Conservation (phyloP, 2,329 filamentous ascomycete species). For the Ophiostoma ips region DNA sequence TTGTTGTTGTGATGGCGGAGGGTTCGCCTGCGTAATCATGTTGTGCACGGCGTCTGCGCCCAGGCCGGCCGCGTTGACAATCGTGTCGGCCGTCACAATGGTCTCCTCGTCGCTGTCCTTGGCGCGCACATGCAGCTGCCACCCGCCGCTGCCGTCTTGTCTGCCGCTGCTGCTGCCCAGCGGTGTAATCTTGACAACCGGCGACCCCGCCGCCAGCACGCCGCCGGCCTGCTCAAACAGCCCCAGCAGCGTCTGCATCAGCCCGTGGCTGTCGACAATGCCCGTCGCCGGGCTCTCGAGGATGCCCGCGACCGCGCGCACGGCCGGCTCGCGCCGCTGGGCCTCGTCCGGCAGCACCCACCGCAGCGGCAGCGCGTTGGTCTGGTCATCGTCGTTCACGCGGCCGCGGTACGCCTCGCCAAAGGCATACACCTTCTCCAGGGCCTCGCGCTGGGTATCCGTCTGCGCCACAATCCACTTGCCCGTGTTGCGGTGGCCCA, state of each 20-base stretch:
- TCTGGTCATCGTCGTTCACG: constrained; percentile 10
- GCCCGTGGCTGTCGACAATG: constrained; percentile 73
- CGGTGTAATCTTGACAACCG: constrained; percentile 47
- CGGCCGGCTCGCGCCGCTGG: constrained; percentile 53
- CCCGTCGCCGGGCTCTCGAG: constrained; percentile 80
- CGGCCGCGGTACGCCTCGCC: constrained; percentile 23
- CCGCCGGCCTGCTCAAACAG: constrained; percentile 66
- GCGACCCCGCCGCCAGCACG: constrained; percentile 53
- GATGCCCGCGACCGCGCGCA: constrained; percentile 56
- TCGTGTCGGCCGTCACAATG: constrained; percentile 56
- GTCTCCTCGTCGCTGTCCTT: constrained; percentile 15
- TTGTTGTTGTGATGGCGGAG: too few species aligned
- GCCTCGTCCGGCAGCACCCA: constrained; percentile 56
- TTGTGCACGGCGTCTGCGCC: constrained; percentile 66
- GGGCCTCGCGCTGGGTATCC: constrained; percentile 50
- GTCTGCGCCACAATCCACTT: constrained; percentile 96
- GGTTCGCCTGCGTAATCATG: constrained; percentile 50
- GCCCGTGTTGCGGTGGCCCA: constrained; percentile 62
- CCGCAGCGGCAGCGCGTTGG: constrained; percentile 42
- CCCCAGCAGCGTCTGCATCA: constrained; percentile 71
- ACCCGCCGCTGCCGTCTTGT: constrained; percentile 49
- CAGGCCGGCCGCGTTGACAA: constrained; percentile 80
- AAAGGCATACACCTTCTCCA: constrained; percentile 35
- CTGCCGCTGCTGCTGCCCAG: constrained; percentile 17
- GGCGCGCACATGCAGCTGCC: constrained; percentile 44